Base-by-base conservation (phyloP, 768 basidiomycete genomes). In the Cantharellus cinnabarinus region DNA sequence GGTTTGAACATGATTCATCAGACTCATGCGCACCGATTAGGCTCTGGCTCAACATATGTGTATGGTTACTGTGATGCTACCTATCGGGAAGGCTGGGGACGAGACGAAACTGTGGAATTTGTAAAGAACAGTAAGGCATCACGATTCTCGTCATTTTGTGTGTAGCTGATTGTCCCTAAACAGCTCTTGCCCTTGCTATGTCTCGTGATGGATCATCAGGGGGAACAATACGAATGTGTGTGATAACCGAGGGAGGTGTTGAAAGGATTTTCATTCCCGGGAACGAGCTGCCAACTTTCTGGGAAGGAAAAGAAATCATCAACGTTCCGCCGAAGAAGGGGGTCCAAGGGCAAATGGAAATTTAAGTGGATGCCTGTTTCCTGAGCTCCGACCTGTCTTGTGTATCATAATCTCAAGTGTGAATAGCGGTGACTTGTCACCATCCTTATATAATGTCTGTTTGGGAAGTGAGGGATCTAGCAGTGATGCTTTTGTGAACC, bases 41-140 rank as follows among this genome's bases (percentile, higher is more conserved):
- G 89, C 35, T 94, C 90, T 56, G 95, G 95, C 4, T 95, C 91
- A 42, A 90, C 91, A 4, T 99, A 98, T 68, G 90, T 98, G 5
- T 99, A 98, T 67, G 95, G 94, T 57, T 98, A 97, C 72, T 98
- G 95, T 66, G 95, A 99, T 69, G 90, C 95, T n/a, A 97, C 91
- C 37, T 99, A 85, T 69, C 73, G 81, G 70, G 93, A 97, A 38
- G 89, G 86, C 14, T 94, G 89, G 91, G 81, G 79, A 4, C 78
- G 78, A 64, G 88, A 90, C 42, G 80, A 97, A 72, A 95, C 91
- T 0, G 72, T 99, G 59, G 76, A 93, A 42, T 98, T 99, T 67
- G 94, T 98, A 61, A 86, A 81, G 73, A 95, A 98, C 72, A 90
- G 94, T 95, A 67, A 60, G 88, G 20, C 20, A 29, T 29, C 20